phyloP scores from a whole-genome alignment of 768 basidiomycete species.

The Boletus edulis region DNA sequence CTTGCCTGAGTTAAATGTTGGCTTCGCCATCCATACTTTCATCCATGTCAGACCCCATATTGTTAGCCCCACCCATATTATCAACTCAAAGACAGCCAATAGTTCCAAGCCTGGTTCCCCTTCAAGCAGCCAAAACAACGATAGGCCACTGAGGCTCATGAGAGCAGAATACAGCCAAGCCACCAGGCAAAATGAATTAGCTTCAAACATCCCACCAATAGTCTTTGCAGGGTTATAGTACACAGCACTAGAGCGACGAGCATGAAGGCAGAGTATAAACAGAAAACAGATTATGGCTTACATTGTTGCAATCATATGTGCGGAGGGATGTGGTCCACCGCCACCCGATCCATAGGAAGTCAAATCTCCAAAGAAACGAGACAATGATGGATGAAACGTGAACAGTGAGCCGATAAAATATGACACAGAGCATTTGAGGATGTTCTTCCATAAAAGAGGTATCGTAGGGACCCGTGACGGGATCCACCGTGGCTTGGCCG shows the following conservation, averaged over 20 bases:
- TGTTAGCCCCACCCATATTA: conserved; percentile 81
- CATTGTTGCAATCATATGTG: conserved; percentile 94
- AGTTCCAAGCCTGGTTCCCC: conserved; percentile 65
- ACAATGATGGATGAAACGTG: conserved; percentile 81
- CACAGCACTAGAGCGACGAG: conserved; percentile 50
- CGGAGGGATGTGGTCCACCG: conserved; percentile 66
- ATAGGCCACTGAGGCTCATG: conserved; percentile 74
- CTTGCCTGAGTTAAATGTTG: conserved; percentile 84
- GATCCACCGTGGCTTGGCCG: conserved; percentile 5
- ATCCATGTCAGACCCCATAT: conserved; percentile 86
- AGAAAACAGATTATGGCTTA: conserved; percentile 23
- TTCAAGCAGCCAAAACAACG: conserved; percentile 79
- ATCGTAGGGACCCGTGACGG: conserved; percentile 35
- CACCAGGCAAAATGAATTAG: conserved; percentile 74
- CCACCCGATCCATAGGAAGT: conserved; percentile 47
- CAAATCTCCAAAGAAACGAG: conserved; percentile 63
- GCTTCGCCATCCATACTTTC: conserved; percentile 89
- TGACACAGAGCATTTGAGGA: conserved; percentile 88
- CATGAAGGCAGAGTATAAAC: background rate
- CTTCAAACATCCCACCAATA: conserved; percentile 89
- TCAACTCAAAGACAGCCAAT: conserved; percentile 69
- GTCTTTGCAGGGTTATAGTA: conserved; percentile 96
- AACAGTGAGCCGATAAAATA: conserved; percentile 91
- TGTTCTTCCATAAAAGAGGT: conserved; percentile 58
- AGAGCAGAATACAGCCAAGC: conserved; percentile 69